Base-by-base conservation (phyloP, 306 rosid genomes). In the Corylus avellana region DNA sequence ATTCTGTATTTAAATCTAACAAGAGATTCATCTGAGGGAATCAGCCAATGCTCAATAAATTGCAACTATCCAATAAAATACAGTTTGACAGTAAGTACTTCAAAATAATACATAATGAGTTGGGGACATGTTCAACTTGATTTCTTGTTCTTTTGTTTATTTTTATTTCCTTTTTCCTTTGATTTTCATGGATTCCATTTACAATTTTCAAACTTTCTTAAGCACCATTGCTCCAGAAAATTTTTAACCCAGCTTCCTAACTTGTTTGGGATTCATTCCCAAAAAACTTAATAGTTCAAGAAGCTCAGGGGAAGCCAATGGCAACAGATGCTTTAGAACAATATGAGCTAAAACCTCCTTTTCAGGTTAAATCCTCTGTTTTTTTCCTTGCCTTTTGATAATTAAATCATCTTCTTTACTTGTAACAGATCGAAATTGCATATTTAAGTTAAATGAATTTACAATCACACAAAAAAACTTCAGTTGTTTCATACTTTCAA, bases 1-100 rank as follows among this genome's bases (percentile, higher is more conserved):
- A 56, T 3, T 35, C 46, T 50, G n/a, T n/a, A 58, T 37, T 27
- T 17, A 63, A 9, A 29, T 12, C 42, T 25, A 64, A 58, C 79
- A 73, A 18, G 44, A 76, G 39, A 77, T 73, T 77, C 77, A 44
- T 22, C 59, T 73, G 12, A 49, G 58, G 20, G n/a, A 54, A 72
- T 64, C 71, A 64, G 35, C 48, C 20, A 64, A 37, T 32, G 71
- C 18, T 37, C 46, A 32, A 35, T 37, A 59, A 56, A 9, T 59
- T 59, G 66, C 66, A 8, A 64, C 17, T 20, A 64, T 14, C n/a
- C 12, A 64, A 64, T 14, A 37, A 35, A 37, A 64, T 14, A 35
- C 35, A 64, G 5, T 17, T 7, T 16, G 47, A 35, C 71, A 35
- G 2, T 35, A 64, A 67, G 51, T 8, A 18, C 50, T 67, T 67